Base-by-base conservation (phyloP, 371 early-diverging fungal genomes). In the Mucor circinelloides region DNA sequence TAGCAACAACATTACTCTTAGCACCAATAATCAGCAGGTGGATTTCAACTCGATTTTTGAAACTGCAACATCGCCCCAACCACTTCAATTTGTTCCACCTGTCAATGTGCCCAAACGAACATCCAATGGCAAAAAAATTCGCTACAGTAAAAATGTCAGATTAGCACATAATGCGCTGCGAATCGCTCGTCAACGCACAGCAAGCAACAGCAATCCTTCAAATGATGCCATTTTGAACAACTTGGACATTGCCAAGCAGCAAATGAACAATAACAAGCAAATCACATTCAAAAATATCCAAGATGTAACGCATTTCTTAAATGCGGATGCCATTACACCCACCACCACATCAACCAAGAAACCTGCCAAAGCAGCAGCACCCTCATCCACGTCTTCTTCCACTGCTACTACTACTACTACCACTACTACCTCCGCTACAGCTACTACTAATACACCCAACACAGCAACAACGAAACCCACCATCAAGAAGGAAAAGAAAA, bases 71-170 rank as follows among this genome's bases (percentile, higher is more conserved):
- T 67, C 71, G 23, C 71, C 71, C 1, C 67, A 61, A 25, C 60
- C 67, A 8, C 55, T 71, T 17, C 52, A 58, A 31, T 70, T 70
- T 59, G 52, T 70, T 3, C 62, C 66, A 50, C 71, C 71, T 31
- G 60, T 55, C 17, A 67, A 71, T 21, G 71, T 63, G 21, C 81
- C 81, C 1, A 81, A 81, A 62, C 56, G 81, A 30, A 68, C 81
- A 1, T 60, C 70, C n/a, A 76, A 78, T 40, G 81, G 81, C 30
- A 78, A 78, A 67, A 72, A 69, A 19, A 81, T 81, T 58, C 73
- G 79, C 19, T 81, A 81, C 46, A 81, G 77, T 50, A 81, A 76
- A 48, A 78, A 81, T 40, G 69, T 64, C 6, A 52, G 75, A 64
- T 46, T 76, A 46, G 81, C 81, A 0, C 81, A 81, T 25, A 73